Base-by-base conservation (phyloP, 1,284 basidiomycete species). In the Leccinum pallidistipes region DNA sequence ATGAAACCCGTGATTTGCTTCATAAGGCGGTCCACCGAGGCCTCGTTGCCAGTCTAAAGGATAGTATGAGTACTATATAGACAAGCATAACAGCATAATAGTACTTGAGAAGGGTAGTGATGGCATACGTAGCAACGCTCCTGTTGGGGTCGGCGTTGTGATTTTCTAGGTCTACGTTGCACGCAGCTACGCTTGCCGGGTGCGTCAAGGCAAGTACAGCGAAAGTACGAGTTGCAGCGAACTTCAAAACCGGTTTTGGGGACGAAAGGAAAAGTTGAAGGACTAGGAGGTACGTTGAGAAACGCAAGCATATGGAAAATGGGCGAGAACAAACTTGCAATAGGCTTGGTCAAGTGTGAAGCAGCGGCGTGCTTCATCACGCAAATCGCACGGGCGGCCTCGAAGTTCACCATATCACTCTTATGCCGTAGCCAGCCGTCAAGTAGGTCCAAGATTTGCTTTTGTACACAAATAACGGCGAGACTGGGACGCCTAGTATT, bases 401-500 rank as follows among this genome's bases (percentile, higher is more conserved):
- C 97, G 69, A 97, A 94, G 80, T 98, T 99, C 75, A 99, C 97
- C 97, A 98, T 99, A 77, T 99, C 97, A 72, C 95, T 97, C 83
- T 99, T 99, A 80, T 99, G 97, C 64, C 96, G 88, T 63, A 99
- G 82, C 88, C 95, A 97, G 47, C 92, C 90, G 75, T 99, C 97
- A 57, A 99, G 83, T 53, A 98, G 85, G 69, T 98, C 97, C 63
- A 95, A 83, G 85, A 99, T 98, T 71, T 93, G 94, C 66, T 85
- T 89, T 78, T 96, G 94, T 49, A 95, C 81, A 70, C 95, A 24
- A 57, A 49, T 57, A 38, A 45, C 1, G 47, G 52, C 58, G 64
- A 65, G 57, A 31, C 24, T 50, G 24, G 18, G 31, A 21, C 1
- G 16, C 2, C 27, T 27, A 24, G 24, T 24, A 10, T 53, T 24